Evolutionary conservation across 257 asterid species (phyloP), one percentile per base, ranked within the genome.

Genomic region (Verbascum thapsus): DNA sequence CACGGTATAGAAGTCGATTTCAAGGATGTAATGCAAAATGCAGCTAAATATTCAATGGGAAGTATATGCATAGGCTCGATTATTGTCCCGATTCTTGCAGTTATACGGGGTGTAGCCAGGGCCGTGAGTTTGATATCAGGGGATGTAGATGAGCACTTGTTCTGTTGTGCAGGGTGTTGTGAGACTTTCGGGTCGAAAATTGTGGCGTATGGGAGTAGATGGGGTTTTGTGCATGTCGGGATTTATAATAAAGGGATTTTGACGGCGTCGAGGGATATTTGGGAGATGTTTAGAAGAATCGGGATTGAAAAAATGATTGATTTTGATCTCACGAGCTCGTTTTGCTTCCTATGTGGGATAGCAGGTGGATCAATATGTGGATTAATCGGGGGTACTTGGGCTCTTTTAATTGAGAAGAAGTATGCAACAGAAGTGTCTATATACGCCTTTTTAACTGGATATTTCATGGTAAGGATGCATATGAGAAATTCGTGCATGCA

Each of bases 191-290:
- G 69, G 12, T 68, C 86, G 2, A 76, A 78, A 11, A 54, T 73
- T 15, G 82, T 83, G 13, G 60, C 18, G 15, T 83, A 75, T 45
- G 88, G 83, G 10, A 77, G 77, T 35, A 43, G 80, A 61, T 79
- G 95, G 91, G 87, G 85, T 0, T 83, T 86, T 19, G 82, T 83
- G 57, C 88, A 80, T 41, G 80, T 76, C 8, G 87, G 87, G 17
- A 81, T 77, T 39, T 78, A 79, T 52, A 76, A 72, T 34, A 77
- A 81, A 67, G 88, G 87, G 55, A 77, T 83, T 32, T 67, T 78
- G 53, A 80, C 70, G 64, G 83, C 88, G 26, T 83, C 91, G 3
- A 58, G 30, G 57, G 86, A 83, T 40, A 72, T 80, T 9, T 83
- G 91, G 91, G 84, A 81, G 11, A 79, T 67, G 71, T 81, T 83